These are phyloP conservation scores for Oryza punctata DNA, from an alignment of 176 grass and related monocot species.

Conservation along the genomic window DNA sequence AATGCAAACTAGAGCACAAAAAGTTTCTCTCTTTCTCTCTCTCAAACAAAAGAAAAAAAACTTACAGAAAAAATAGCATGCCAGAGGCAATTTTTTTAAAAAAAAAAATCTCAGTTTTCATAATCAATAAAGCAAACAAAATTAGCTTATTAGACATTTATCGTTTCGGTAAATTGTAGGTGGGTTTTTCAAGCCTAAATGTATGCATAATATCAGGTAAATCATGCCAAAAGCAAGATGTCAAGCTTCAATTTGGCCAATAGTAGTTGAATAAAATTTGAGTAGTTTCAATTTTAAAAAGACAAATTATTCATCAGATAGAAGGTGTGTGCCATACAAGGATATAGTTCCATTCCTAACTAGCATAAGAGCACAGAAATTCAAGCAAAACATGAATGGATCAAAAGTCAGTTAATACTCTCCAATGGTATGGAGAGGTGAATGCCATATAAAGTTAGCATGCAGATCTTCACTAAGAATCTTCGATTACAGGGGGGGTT, in stretches of 20 bases:
- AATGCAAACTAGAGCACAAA: slow-evolving; percentile 18
- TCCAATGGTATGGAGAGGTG: too few relatives aligned
- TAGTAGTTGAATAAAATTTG: background rate
- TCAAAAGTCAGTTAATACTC: too few relatives aligned
- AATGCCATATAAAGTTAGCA: too few relatives aligned
- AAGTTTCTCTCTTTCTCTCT: background rate
- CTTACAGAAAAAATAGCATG: background rate
- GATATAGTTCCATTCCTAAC: background rate
- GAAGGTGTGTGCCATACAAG: background rate
- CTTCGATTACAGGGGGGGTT: background rate
- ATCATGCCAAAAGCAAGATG: background rate
- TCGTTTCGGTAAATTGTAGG: background rate
- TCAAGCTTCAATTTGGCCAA: background rate
- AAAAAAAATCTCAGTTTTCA: background rate
- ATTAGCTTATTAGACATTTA: background rate
- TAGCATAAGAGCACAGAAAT: background rate
- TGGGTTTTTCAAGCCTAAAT: background rate
- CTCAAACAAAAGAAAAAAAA: background rate
- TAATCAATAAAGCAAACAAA: slow-evolving; percentile 3
- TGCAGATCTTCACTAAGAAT: background rate
- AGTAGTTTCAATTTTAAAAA: background rate
- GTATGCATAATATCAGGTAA: background rate
- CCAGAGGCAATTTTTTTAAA: background rate
- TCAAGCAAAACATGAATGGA: background rate
- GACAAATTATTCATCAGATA: background rate